These are phyloP conservation scores for Erigeron canadensis DNA, from an alignment of 129 eudicot species.

Conservation along the genomic window DNA sequence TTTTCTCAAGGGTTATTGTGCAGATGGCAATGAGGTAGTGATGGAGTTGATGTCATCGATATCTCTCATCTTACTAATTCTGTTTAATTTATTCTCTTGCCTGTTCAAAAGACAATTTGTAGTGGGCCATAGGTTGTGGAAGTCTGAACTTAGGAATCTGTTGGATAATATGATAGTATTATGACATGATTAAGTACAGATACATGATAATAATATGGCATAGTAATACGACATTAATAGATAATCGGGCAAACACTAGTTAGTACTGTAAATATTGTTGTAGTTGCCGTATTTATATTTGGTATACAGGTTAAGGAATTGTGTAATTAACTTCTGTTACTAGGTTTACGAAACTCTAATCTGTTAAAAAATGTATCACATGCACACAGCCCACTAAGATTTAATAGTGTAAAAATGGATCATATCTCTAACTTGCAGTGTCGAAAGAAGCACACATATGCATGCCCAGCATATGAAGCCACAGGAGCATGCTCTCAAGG, in stretches of 20 bases:
- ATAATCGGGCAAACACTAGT: slow-evolving; percentile 10
- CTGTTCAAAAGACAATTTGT: not conserved
- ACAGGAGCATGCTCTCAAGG: slow-evolving; percentile 72
- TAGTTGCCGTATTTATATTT: not conserved
- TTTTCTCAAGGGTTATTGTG: slow-evolving; percentile 92
- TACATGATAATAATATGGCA: no score
- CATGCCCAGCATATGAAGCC: slow-evolving; percentile 88
- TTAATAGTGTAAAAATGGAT: slow-evolving; percentile 55
- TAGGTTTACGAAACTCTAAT: slow-evolving; percentile 6
- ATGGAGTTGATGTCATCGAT: slow-evolving; percentile 33
- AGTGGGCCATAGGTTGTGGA: slow-evolving; percentile 16
- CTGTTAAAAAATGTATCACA: slow-evolving; percentile 24
- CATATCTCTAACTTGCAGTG: slow-evolving; percentile 81
- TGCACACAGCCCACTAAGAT: slow-evolving; percentile 55
- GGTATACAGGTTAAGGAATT: not conserved
- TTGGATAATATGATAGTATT: not conserved
- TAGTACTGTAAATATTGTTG: not conserved
- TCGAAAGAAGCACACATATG: slow-evolving; percentile 95
- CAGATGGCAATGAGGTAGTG: slow-evolving; percentile 95
- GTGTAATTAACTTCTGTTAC: not conserved
- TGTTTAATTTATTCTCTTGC: slow-evolving; percentile 1
- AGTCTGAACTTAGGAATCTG: slow-evolving; percentile 6
- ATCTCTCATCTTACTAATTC: slow-evolving; percentile 18
- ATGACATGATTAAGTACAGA: not conserved
- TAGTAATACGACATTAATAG: slow-evolving; percentile 7